A percentile compares a stretch with the other conserved stretches of the same genome.
phyloP scores from a whole-genome alignment of 345 rosid species.

The Cochlearia excelsa region DNA sequence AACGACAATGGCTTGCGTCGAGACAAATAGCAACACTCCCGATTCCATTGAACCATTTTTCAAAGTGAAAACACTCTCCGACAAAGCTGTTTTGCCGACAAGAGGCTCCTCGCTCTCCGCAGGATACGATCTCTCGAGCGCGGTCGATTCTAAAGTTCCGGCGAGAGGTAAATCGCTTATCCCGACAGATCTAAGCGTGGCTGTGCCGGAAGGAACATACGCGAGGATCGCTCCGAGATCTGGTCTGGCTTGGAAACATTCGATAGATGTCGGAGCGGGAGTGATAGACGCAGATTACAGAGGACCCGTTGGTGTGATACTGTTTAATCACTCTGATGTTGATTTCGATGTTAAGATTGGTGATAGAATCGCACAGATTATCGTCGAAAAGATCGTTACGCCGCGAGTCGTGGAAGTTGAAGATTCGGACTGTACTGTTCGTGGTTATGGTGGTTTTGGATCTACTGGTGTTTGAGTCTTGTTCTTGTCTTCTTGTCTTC shows the following conservation, averaged over 20 bases:
- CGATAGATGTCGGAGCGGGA: constrained; percentile 78
- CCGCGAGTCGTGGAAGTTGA: constrained; percentile 67
- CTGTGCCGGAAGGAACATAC: constrained; percentile 66
- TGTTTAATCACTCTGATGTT: constrained; percentile 63
- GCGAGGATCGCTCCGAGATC: constrained; percentile 84
- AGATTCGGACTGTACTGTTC: constrained; percentile 60
- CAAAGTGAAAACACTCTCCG: constrained; percentile 70
- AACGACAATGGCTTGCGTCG: constrained; percentile 30
- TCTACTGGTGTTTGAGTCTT: constrained; percentile 56
- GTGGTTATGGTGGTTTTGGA: constrained; percentile 84
- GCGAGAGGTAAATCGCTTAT: constrained; percentile 79
- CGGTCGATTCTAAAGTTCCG: constrained; percentile 59
- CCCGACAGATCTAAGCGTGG: constrained; percentile 74
- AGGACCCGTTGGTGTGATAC: constrained; percentile 72
- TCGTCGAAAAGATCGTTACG: constrained; percentile 66
- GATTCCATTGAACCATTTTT: constrained; percentile 28
- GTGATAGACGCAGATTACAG: constrained; percentile 80
- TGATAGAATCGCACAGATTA: constrained; percentile 67
- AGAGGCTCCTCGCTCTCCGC: constrained; percentile 74
- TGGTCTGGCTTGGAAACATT: constrained; percentile 74
- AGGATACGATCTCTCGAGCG: constrained; percentile 83
- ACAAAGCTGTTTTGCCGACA: constrained; percentile 65
- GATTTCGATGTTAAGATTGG: constrained; percentile 65
- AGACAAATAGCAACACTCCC: constrained; percentile 28
- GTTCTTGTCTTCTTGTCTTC: neutral